Evolutionary conservation across 2,329 filamentous ascomycete species (phyloP).

Genomic region (Xylogone sp.): DNA sequence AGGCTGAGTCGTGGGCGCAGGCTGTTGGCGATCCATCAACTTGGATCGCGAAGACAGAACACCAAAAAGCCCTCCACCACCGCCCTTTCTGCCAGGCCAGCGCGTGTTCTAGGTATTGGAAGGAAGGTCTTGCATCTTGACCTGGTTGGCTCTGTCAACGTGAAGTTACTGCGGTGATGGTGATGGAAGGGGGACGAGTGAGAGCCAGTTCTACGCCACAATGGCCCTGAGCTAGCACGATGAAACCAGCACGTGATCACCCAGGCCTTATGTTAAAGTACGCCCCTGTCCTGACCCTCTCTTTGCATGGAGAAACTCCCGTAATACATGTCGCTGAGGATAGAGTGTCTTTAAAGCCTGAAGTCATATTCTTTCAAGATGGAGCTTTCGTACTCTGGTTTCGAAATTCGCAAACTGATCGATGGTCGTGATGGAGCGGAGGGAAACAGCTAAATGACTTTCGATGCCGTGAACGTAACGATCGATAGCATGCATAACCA

Average conservation of each 20-base stretch:
- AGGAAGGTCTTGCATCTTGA: too few relatives aligned
- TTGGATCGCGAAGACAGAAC: too few relatives aligned
- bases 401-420: neutral
- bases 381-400: neutral
- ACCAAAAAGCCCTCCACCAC: too few relatives aligned
- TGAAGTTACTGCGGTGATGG: too few relatives aligned
- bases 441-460: slow-evolving; percentile 2
- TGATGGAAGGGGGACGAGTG: too few relatives aligned
- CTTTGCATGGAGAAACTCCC: slow-evolving; percentile 8
- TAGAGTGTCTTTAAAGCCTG: slow-evolving; percentile 5
- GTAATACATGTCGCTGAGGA: slow-evolving; percentile 3
- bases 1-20: too few relatives aligned
- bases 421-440: slow-evolving; percentile 4
- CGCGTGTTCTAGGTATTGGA: too few relatives aligned
- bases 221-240: too few relatives aligned
- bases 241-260: neutral
- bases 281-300: neutral
- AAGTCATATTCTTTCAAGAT: neutral
- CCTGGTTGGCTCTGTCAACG: too few relatives aligned
- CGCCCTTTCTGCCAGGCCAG: too few relatives aligned
- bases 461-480: neutral
- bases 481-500: slow-evolving; percentile 1
- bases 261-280: neutral
- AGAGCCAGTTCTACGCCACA: too few relatives aligned
- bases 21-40: too few relatives aligned